These are phyloP conservation scores for Calonectria fujianensis DNA, from an alignment of 2,329 filamentous ascomycete genomes.

Conservation along the genomic window DNA sequence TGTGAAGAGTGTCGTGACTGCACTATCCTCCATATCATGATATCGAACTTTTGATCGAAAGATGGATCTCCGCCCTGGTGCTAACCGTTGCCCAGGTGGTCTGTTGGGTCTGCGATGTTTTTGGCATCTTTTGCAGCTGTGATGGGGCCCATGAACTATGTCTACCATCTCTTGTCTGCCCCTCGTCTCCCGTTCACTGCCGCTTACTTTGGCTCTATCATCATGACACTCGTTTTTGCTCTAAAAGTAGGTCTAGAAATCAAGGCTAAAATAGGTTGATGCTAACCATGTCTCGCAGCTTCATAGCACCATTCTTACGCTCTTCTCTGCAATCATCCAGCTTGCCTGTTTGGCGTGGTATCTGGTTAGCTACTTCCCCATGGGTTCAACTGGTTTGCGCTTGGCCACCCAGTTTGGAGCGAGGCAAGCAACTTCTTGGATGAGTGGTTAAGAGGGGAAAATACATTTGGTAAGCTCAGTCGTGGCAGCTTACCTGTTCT, in stretches of 20 bases:
- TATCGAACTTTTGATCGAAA: constrained; percentile 43
- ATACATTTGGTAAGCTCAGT: not conserved
- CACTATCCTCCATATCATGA: constrained; percentile 42
- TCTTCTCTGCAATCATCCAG: constrained; percentile 89
- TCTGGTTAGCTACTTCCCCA: constrained; percentile 97
- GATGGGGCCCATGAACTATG: constrained; percentile 91
- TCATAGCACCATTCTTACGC: constrained; percentile 87
- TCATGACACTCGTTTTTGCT: constrained; percentile 92
- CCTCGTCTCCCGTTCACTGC: constrained; percentile 93
- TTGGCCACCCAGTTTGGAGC: constrained; percentile 91
- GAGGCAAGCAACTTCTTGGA: constrained; percentile 89
- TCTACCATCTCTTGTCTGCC: constrained; percentile 88
- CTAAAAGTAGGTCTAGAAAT: constrained; percentile 81
- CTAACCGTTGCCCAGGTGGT: constrained; percentile 81
- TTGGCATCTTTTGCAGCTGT: constrained; percentile 93
- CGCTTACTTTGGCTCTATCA: constrained; percentile 95
- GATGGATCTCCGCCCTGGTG: constrained; percentile 44
- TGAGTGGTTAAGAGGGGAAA: constrained; percentile 76
- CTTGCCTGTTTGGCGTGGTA: constrained; percentile 92
- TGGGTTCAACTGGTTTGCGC: constrained; percentile 92
- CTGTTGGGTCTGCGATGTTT: constrained; percentile 92
- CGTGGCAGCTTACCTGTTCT: constrained; percentile 13
- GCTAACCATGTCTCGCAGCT: constrained; percentile 72
- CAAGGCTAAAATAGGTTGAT: constrained; percentile 12
- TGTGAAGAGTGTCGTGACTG: constrained; percentile 42